Evolutionary conservation across 2,329 filamentous ascomycete species (phyloP).

Genomic region (Phyllosticta capitalensis): DNA sequence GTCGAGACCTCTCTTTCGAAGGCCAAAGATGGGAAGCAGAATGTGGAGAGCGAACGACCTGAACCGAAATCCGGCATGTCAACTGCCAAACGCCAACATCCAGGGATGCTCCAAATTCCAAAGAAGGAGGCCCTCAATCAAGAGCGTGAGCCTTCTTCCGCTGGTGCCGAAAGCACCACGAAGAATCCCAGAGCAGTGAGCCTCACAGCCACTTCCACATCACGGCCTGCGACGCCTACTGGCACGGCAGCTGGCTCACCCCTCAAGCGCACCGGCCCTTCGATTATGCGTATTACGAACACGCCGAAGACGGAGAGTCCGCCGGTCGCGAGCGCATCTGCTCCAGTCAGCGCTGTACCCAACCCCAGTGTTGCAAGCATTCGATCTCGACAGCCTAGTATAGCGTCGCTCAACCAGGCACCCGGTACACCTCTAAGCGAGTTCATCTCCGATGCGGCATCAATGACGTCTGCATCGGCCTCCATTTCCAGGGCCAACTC

Average conservation of each 20-base stretch:
- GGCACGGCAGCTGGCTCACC: constrained; percentile 36
- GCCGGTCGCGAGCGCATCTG: constrained; percentile 28
- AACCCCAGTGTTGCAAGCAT: constrained; percentile 30
- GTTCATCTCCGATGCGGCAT: constrained; percentile 66
- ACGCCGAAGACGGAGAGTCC: constrained; percentile 54
- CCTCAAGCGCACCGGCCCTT: constrained; percentile 40
- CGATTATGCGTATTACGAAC: constrained; percentile 61
- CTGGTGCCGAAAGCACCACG: constrained; percentile 15
- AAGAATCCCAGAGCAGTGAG: constrained; percentile 21
- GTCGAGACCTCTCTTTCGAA: neutral
- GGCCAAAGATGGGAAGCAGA: neutral
- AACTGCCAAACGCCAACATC: constrained; percentile 8
- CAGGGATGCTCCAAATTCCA: constrained; percentile 6
- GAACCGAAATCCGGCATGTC: constrained; percentile 2
- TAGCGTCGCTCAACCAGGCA: constrained; percentile 47
- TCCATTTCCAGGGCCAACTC: constrained; percentile 65
- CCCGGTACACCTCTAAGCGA: constrained; percentile 70
- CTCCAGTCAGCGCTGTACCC: constrained; percentile 19
- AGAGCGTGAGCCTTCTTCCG: neutral
- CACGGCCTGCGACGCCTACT: constrained; percentile 44
- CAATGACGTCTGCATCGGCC: constrained; percentile 61
- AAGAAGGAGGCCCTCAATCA: constrained; percentile 2
- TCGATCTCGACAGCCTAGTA: constrained; percentile 42
- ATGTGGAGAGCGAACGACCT: neutral
- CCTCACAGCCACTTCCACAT: constrained; percentile 1